Conservation (phyloP, 2,329 filamentous ascomycete species). For the Alternaria arborescens region DNA sequence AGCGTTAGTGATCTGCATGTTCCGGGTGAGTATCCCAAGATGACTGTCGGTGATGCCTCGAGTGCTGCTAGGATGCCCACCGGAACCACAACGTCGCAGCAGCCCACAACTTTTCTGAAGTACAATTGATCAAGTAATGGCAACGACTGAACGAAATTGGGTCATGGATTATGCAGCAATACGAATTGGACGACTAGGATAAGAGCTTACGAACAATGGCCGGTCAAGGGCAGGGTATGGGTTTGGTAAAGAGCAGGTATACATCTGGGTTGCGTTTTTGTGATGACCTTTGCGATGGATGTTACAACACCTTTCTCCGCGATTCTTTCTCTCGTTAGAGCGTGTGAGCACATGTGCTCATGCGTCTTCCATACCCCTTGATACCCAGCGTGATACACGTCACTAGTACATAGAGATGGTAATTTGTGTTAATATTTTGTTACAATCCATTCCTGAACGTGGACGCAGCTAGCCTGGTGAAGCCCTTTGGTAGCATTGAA, state of each 20-base stretch:
- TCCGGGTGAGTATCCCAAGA: slow-evolving; percentile 69
- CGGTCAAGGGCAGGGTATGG: not conserved
- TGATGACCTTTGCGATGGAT: not conserved
- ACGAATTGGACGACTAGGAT: not conserved
- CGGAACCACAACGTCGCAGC: not conserved
- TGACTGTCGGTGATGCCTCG: slow-evolving; percentile 2
- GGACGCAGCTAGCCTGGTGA: not conserved
- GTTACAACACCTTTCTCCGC: not conserved
- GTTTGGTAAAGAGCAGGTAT: not conserved
- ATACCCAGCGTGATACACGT: slow-evolving; percentile 11
- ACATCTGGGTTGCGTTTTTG: not conserved
- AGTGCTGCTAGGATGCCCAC: not conserved
- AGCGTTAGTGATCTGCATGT: slow-evolving; percentile 72
- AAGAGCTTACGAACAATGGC: not conserved
- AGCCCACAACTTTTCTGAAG: slow-evolving; percentile 1
- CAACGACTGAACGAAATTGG: not conserved
- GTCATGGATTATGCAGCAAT: not conserved
- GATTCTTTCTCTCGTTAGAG: slow-evolving; percentile 4
- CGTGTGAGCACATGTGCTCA: slow-evolving; percentile 2
- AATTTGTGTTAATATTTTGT: not conserved
- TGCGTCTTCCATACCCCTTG: slow-evolving; percentile 4
- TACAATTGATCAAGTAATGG: not conserved
- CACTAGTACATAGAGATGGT: slow-evolving; percentile 10
- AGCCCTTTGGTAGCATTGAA: not conserved
- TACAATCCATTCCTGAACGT: not conserved